Conservation (phyloP, 192 early-diverging fungal genomes). For the Rhizophlyctis rosea region DNA sequence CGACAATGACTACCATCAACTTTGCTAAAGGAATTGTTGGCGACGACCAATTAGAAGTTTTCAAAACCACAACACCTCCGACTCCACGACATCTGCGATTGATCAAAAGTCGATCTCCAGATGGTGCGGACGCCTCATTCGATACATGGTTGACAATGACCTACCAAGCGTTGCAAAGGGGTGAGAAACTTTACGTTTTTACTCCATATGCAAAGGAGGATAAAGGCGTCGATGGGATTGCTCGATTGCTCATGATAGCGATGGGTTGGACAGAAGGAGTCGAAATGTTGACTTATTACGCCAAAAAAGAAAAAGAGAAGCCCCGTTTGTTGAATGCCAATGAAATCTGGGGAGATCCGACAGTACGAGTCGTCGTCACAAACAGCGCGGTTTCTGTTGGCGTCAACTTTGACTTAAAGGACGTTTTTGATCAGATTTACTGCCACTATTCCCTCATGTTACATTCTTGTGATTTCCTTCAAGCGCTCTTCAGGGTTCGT, state of each 20-base stretch:
- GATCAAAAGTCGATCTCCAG: neutral
- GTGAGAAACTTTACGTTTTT: neutral
- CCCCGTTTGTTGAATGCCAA: neutral
- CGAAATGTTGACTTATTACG: neutral
- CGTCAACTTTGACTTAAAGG: neutral
- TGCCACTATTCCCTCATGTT: neutral
- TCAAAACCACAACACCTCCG: too few species aligned
- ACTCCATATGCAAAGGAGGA: neutral
- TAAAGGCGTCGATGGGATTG: neutral
- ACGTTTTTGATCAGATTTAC: neutral
- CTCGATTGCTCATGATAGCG: neutral
- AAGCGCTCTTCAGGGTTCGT: neutral
- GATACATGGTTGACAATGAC: neutral
- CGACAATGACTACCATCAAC: neutral
- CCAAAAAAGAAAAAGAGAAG: neutral
- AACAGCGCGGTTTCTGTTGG: neutral
- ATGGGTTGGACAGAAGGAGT: neutral
- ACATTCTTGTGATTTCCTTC: neutral
- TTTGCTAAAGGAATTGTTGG: neutral
- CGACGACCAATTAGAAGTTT: too few species aligned
- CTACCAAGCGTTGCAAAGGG: neutral
- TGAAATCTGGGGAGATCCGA: neutral
- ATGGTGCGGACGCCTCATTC: neutral
- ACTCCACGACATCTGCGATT: neutral
- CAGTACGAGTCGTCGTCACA: neutral